Evolutionary conservation across 805 yeast species (phyloP), one percentile per base, ranked within the genome.

Genomic region (Candida xyloterini): DNA sequence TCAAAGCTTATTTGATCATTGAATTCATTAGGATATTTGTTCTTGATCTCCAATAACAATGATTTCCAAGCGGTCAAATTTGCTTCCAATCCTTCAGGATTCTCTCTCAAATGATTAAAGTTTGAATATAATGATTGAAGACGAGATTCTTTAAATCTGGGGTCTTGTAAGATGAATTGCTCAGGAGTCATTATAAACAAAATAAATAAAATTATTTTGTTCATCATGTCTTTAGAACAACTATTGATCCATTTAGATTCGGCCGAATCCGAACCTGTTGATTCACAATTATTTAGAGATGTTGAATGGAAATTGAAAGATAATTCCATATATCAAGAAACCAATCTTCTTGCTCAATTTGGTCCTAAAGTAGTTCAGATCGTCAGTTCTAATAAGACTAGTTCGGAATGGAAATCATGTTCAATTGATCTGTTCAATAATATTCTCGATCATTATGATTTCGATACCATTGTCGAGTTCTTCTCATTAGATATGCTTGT

Each of bases 11-110:
- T 45, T n/a, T 31, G 21, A 38, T 61, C 60, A 1, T 43, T 48
- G 29, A 68, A 61, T 5, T 53, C 49, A 8, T 50, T 56, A 7
- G 47, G 37, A 26, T 45, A 36, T 27, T 46, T 24, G 4, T 35
- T 28, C 3, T 56, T 38, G 11, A 66, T 55, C 15, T 55, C 55
- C 15, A 49, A 35, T 7, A 74, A 51, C 9, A 68, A 59, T 5
- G 52, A 46, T 33, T 55, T 61, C 81, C 81, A 75, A 3, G 75
- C 73, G 4, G 49, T 49, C 10, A 74, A 18, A 46, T 75, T 75
- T 11, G 80, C 80, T 15, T 57, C 65, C 40, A 62, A 74, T 6
- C 81, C 81, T 40, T 71, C 78, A 3, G 61, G 63, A 44, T 75
- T 75, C 10, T 67, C 71, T 40, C 62, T 58, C 22, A 75, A 57